Conservation (phyloP, 805 yeast species). For the Citeromyces matritensis region DNA sequence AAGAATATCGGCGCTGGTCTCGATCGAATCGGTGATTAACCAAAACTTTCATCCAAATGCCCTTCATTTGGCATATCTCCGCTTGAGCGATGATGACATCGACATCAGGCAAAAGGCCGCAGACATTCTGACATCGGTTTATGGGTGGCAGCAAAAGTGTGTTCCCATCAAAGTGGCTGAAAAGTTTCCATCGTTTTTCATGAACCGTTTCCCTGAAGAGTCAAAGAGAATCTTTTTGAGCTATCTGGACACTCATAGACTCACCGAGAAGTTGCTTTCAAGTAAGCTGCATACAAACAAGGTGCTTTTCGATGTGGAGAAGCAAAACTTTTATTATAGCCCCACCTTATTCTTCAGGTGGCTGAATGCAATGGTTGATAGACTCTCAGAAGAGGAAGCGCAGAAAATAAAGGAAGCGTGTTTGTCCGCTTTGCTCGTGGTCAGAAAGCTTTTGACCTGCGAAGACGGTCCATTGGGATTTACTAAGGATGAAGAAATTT, state of each 20-base stretch:
- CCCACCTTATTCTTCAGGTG: not conserved
- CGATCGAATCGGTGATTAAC: constrained; percentile 15
- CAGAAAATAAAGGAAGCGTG: constrained; percentile 8
- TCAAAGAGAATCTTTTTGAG: constrained; percentile 3
- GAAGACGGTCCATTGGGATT: constrained; percentile 4
- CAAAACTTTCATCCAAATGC: not conserved
- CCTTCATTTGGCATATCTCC: constrained; percentile 13
- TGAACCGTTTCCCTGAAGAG: not conserved
- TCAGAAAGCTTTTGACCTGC: constrained; percentile 2
- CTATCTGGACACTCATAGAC: constrained; percentile 2
- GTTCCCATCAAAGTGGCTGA: constrained; percentile 19
- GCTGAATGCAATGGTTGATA: not conserved
- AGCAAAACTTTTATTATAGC: constrained; percentile 38
- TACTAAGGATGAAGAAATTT: constrained; percentile 1
- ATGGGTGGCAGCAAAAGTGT: constrained; percentile 7
- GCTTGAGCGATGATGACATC: constrained; percentile 52
- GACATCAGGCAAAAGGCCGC: constrained; percentile 37
- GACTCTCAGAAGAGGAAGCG: not conserved
- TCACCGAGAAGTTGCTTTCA: constrained; percentile 6
- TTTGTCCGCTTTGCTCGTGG: constrained; percentile 7
- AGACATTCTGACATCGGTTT: constrained; percentile 16
- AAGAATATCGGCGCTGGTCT: constrained; percentile 27
- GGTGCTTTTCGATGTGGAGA: constrained; percentile 50
- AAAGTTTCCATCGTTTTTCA: constrained; percentile 5
- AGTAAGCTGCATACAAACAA: constrained; percentile 8